phyloP scores from a whole-genome alignment of 257 asterid species.

The Nicotiana obtusifolia region DNA sequence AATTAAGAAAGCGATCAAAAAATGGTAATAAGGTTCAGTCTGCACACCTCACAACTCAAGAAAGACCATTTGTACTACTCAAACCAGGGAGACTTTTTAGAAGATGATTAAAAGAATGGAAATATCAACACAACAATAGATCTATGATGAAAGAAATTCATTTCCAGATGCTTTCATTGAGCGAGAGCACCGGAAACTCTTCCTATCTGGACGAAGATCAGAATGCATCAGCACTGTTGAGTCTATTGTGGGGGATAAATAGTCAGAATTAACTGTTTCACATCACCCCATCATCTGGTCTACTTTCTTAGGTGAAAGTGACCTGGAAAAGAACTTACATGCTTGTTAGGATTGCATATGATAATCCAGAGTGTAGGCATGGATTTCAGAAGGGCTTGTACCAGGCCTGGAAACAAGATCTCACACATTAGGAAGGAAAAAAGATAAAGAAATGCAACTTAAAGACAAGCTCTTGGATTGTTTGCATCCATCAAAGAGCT shows the following conservation, averaged over 20 bases:
- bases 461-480: not conserved
- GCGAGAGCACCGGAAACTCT: not conserved
- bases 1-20: not conserved
- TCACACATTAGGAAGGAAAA: not conserved
- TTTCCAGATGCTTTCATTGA: not conserved
- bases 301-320: no score
- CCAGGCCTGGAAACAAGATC: slow-evolving; percentile 65
- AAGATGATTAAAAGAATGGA: not conserved
- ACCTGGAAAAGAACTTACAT: not conserved
- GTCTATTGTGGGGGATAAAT: not conserved
- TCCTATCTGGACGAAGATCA: not conserved
- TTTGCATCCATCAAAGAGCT: not conserved
- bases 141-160: not conserved
- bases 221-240: not conserved
- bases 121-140: not conserved
- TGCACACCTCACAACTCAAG: not conserved
- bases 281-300: not conserved
- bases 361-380: slow-evolving; percentile 65
- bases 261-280: not conserved
- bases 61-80: not conserved
- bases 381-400: slow-evolving; percentile 81
- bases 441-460: not conserved
- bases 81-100: not conserved
- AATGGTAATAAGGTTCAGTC: not conserved
- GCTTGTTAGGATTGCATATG: slow-evolving; percentile 50